A percentile compares a stretch with the other conserved stretches of the same genome.
Evolutionary conservation across 2,329 filamentous ascomycete genomes (phyloP).

Genomic region (Alternaria dauci): DNA sequence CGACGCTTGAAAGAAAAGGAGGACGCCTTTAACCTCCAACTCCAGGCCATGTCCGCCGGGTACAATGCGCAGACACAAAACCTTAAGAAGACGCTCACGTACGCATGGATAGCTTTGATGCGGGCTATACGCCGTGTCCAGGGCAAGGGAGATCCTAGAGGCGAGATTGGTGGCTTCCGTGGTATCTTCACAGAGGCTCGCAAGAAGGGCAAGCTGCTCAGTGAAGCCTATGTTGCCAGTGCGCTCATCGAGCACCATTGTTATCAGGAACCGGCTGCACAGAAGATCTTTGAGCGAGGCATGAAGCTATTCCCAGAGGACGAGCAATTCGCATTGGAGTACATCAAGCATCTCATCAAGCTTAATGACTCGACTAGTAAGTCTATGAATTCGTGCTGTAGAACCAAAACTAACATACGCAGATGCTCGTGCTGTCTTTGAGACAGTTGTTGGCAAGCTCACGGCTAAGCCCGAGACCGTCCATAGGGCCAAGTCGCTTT

Average conservation of each 20-base stretch:
- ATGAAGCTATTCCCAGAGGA: slow-evolving; percentile 93
- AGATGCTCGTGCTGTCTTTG: slow-evolving; percentile 96
- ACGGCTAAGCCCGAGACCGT: slow-evolving; percentile 77
- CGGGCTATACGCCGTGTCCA: slow-evolving; percentile 93
- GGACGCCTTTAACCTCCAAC: slow-evolving; percentile 62
- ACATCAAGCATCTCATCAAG: slow-evolving; percentile 91
- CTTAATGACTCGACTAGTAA: slow-evolving; percentile 93
- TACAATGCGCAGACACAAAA: slow-evolving; percentile 76
- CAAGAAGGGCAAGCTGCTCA: slow-evolving; percentile 84
- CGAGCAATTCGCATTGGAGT: slow-evolving; percentile 91
- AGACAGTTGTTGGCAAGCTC: slow-evolving; percentile 87
- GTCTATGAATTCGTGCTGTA: slow-evolving; percentile 40
- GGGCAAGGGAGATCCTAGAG: slow-evolving; percentile 72
- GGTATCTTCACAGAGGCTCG: slow-evolving; percentile 90
- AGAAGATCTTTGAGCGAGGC: slow-evolving; percentile 95
- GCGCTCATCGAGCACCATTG: slow-evolving; percentile 94
- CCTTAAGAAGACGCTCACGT: slow-evolving; percentile 85
- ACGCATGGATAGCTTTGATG: slow-evolving; percentile 94
- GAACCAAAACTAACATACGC: slow-evolving; percentile 20
- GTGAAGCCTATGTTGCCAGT: slow-evolving; percentile 93
- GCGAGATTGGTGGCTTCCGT: slow-evolving; percentile 75
- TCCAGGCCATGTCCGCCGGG: slow-evolving; percentile 68
- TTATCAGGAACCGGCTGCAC: slow-evolving; percentile 91
- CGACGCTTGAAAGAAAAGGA: slow-evolving; percentile 56
- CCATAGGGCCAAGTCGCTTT: slow-evolving; percentile 81